Evolutionary conservation across 2,329 filamentous ascomycete genomes (phyloP).

Genomic region (Fusarium staphyleae): DNA sequence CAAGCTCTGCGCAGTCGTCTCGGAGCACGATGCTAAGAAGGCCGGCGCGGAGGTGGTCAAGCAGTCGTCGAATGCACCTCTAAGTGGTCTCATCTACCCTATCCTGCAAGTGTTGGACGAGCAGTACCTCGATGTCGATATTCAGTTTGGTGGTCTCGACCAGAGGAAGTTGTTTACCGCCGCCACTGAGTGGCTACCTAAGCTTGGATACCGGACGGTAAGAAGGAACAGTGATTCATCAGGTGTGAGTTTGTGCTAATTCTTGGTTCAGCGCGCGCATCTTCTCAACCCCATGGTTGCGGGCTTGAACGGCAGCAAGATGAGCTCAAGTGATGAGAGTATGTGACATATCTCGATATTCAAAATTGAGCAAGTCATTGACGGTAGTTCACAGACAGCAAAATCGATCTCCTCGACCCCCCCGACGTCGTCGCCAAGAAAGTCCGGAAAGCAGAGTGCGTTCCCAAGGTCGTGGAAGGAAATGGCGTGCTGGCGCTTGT

Average conservation of each 20-base stretch:
- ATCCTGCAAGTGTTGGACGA: constrained; percentile 87
- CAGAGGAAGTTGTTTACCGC: constrained; percentile 90
- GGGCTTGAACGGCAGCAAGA: constrained; percentile 84
- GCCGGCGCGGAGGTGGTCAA: constrained; percentile 95
- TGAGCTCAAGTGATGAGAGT: constrained; percentile 78
- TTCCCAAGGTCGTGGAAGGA: constrained; percentile 77
- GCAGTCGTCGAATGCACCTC: constrained; percentile 78
- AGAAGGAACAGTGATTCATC: background rate
- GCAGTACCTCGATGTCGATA: constrained; percentile 85
- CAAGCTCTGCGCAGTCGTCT: constrained; percentile 72
- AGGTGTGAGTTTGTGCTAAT: constrained; percentile 9
- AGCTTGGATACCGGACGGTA: constrained; percentile 79
- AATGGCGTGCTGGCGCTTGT: constrained; percentile 90
- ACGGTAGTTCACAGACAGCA: constrained; percentile 65
- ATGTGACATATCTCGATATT: background rate
- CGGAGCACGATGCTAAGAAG: constrained; percentile 84
- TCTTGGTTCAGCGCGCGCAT: constrained; percentile 45
- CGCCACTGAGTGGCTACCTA: constrained; percentile 84
- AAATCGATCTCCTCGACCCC: constrained; percentile 90
- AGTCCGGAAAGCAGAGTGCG: constrained; percentile 82
- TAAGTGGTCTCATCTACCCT: constrained; percentile 58
- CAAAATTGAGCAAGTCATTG: background rate
- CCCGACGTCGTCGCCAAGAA: constrained; percentile 80
- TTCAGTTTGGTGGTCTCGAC: constrained; percentile 84
- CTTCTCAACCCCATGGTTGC: constrained; percentile 79